A percentile compares a stretch with the other conserved stretches of the same genome.
Conservation (phyloP, 768 basidiomycete genomes). For the Tubosaeta sp. region DNA sequence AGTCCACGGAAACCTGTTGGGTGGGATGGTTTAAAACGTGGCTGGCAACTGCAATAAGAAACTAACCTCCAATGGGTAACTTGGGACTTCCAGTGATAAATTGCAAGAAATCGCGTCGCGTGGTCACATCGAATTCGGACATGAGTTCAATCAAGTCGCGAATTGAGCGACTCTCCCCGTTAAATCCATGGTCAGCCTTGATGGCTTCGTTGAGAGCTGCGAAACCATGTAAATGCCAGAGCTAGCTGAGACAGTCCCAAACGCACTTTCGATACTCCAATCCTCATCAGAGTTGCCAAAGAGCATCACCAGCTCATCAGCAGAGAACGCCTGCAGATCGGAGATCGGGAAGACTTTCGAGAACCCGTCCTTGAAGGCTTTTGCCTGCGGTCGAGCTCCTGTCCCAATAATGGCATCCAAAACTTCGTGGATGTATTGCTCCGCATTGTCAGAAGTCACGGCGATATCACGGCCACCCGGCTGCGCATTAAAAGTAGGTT, state of each 20-base stretch:
- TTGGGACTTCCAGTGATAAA: slow-evolving; percentile 98
- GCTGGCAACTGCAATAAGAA: neutral
- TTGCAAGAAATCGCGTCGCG: slow-evolving; percentile 85
- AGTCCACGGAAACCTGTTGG: slow-evolving; percentile 85
- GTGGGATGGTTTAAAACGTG: neutral
- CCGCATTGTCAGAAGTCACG: slow-evolving; percentile 84
- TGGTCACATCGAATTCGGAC: slow-evolving; percentile 67
- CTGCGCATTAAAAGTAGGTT: slow-evolving; percentile 33
- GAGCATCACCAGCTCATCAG: slow-evolving; percentile 92
- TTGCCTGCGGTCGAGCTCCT: slow-evolving; percentile 73
- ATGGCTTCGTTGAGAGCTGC: slow-evolving; percentile 82
- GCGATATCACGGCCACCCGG: slow-evolving; percentile 72
- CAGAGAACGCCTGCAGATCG: slow-evolving; percentile 88
- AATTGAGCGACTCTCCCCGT: slow-evolving; percentile 89
- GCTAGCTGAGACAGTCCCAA: neutral
- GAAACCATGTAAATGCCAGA: slow-evolving; percentile 1
- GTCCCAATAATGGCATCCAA: slow-evolving; percentile 84
- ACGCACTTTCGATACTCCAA: slow-evolving; percentile 88
- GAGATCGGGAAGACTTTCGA: slow-evolving; percentile 93
- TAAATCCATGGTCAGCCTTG: slow-evolving; percentile 98
- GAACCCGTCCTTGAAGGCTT: slow-evolving; percentile 92
- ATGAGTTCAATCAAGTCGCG: slow-evolving; percentile 84
- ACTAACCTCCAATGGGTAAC: slow-evolving; percentile 88
- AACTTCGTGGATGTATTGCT: slow-evolving; percentile 85
- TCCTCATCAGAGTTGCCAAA: slow-evolving; percentile 98